phyloP scores from a whole-genome alignment of 768 basidiomycete species.

The Gloeostereum incarnatum region DNA sequence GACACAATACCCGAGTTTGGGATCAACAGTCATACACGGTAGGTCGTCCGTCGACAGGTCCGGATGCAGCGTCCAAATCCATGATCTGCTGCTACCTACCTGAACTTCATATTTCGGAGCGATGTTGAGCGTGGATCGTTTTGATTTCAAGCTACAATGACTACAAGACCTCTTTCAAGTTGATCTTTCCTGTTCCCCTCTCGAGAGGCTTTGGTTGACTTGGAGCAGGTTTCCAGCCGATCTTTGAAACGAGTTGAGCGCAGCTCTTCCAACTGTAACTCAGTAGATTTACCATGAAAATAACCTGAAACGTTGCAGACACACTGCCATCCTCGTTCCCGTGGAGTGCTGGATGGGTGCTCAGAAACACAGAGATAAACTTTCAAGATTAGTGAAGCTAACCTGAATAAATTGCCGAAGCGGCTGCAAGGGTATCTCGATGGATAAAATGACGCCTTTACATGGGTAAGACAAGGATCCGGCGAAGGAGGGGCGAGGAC shows the following conservation, averaged over 20 bases:
- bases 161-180: conserved; percentile 52
- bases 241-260: conserved; percentile 27
- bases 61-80: not conserved
- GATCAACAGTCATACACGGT: too few species aligned
- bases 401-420: conserved; percentile 93
- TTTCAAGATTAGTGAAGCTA: conserved; percentile 6
- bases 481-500: conserved; percentile 8
- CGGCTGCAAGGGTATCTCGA: conserved; percentile 84
- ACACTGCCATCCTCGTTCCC: conserved; percentile 76
- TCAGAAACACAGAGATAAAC: not conserved
- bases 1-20: too few species aligned
- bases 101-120: too few species aligned
- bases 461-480: conserved; percentile 15
- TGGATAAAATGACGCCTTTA: conserved; percentile 57
- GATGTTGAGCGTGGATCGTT: too few species aligned
- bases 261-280: not conserved
- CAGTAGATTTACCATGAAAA: conserved; percentile 66
- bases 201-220: conserved; percentile 58
- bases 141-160: too few species aligned
- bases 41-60: not conserved
- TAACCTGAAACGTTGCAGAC: conserved; percentile 93
- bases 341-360: conserved; percentile 56
- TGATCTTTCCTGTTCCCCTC: conserved; percentile 52
- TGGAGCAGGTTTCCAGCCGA: conserved; percentile 75
- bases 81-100: not conserved